A percentile compares a stretch with the other conserved stretches of the same genome.
Conservation (phyloP, 495 filamentous ascomycete species). For the Penicillium dipodomyicola region DNA sequence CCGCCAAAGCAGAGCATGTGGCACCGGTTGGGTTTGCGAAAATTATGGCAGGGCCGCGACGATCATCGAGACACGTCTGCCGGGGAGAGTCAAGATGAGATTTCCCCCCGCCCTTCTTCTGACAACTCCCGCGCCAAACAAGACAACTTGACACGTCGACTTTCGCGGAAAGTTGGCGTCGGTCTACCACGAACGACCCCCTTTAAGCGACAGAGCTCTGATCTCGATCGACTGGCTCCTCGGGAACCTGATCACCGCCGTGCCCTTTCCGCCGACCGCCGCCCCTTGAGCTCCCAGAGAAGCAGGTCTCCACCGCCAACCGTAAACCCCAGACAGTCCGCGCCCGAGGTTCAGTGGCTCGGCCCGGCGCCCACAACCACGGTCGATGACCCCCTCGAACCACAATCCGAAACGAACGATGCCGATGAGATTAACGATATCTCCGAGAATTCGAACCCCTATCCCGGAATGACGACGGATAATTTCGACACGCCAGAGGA, state of each 20-base stretch:
- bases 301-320: slow-evolving; percentile 42
- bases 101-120: slow-evolving; percentile 18
- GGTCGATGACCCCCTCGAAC: slow-evolving; percentile 29
- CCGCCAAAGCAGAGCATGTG: slow-evolving; percentile 52
- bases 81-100: slow-evolving; percentile 23
- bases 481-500: neutral
- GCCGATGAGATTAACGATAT: slow-evolving; percentile 16
- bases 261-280: slow-evolving; percentile 69
- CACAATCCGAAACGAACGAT: slow-evolving; percentile 22
- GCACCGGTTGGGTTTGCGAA: slow-evolving; percentile 45
- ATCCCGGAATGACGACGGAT: slow-evolving; percentile 23
- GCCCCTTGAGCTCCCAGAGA: slow-evolving; percentile 48
- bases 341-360: slow-evolving; percentile 49
- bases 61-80: slow-evolving; percentile 40
- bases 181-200: slow-evolving; percentile 71
- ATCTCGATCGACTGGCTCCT: slow-evolving; percentile 70
- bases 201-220: slow-evolving; percentile 78
- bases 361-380: slow-evolving; percentile 35
- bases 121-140: slow-evolving; percentile 38
- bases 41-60: slow-evolving; percentile 49
- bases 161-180: slow-evolving; percentile 72
- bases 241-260: slow-evolving; percentile 66
- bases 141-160: slow-evolving; percentile 51
- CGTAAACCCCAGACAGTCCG: slow-evolving; percentile 45
- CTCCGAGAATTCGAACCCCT: slow-evolving; percentile 30